phyloP scores from a whole-genome alignment of 164 flowering plant genomes.

The Cinnamomum micranthum region DNA sequence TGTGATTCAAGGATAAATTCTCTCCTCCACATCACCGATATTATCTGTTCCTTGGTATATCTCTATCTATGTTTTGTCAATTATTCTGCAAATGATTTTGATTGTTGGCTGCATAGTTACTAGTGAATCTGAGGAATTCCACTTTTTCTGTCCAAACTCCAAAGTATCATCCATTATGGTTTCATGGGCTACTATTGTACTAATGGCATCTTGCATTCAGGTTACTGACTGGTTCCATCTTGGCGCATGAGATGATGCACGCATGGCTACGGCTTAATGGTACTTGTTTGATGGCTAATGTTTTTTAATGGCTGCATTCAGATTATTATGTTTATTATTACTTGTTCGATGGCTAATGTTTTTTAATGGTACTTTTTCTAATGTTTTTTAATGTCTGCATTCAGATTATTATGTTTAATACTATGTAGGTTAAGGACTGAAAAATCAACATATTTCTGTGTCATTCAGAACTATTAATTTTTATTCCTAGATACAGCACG shows the following conservation, averaged over 20 bases:
- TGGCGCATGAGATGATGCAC: slow-evolving; percentile 98
- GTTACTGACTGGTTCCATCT: slow-evolving; percentile 84
- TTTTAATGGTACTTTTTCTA: not conserved
- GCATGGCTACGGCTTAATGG: slow-evolving; percentile 92
- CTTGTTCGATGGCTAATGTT: no score
- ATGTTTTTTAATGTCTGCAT: no score
- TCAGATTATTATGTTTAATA: not conserved
- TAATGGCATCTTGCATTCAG: slow-evolving; percentile 28
- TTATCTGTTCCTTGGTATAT: no score
- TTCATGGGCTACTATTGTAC: not conserved
- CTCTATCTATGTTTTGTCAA: not conserved
- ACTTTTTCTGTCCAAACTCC: not conserved
- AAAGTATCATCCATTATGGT: not conserved
- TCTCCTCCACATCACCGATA: no score
- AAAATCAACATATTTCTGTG: not conserved
- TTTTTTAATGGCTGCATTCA: not conserved
- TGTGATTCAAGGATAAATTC: no score
- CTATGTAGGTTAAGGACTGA: not conserved
- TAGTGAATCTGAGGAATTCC: not conserved
- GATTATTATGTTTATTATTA: not conserved
- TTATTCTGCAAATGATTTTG: not conserved
- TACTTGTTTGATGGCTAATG: slow-evolving; percentile 23
- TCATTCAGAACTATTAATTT: not conserved
- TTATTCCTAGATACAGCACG: no score
- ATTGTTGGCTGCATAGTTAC: not conserved